These are phyloP conservation scores for Nothophytophthora sp. DNA, from an alignment of 352 stramenopile species.

Conservation along the genomic window DNA sequence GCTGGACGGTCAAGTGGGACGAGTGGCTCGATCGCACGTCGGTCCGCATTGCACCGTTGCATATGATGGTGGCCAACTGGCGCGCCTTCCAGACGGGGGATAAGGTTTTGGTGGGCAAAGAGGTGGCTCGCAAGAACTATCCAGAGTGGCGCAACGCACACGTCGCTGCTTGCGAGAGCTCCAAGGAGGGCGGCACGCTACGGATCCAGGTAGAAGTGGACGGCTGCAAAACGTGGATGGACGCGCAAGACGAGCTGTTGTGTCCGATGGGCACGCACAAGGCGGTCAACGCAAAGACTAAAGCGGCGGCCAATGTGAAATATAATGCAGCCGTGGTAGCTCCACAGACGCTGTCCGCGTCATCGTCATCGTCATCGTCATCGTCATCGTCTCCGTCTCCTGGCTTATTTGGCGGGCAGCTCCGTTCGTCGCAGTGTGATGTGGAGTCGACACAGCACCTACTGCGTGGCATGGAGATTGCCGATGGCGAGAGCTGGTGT, in stretches of 20 bases:
- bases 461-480: constrained; percentile 11
- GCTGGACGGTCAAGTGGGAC: constrained; percentile 97
- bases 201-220: constrained; percentile 54
- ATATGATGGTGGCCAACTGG: constrained; percentile 80
- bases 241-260: constrained; percentile 68
- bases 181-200: constrained; percentile 18
- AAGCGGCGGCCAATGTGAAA: no score
- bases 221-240: constrained; percentile 50
- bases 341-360: no score
- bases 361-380: constrained; percentile 1
- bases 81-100: constrained; percentile 60
- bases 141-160: constrained; percentile 61
- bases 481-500: constrained; percentile 27
- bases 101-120: constrained; percentile 48
- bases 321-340: no score
- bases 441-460: constrained; percentile 8
- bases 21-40: constrained; percentile 94
- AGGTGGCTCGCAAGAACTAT: constrained; percentile 37
- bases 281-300: constrained; percentile 34
- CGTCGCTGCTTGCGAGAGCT: constrained; percentile 31
- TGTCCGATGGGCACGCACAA: constrained; percentile 63
- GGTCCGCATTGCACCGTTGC: constrained; percentile 87
- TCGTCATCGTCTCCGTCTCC: constrained; percentile 20
- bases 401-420: constrained; percentile 7
- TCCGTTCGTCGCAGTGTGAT: background rate